Conservation (phyloP, 1,284 basidiomycete genomes). For the Rhizopogon parksii region DNA sequence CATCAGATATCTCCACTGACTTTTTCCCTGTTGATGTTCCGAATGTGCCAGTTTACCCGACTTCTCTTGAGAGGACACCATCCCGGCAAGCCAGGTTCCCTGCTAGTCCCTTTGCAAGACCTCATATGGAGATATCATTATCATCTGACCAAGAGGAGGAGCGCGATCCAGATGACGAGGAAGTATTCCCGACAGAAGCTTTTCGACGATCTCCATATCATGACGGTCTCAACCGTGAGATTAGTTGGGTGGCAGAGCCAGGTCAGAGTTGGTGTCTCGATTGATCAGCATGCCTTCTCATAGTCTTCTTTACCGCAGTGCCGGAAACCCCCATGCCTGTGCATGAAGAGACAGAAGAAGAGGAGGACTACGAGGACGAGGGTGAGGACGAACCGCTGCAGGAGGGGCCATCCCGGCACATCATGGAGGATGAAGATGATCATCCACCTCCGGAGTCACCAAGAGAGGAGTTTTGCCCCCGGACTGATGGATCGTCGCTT, state of each 20-base stretch:
- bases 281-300: conserved; percentile 4
- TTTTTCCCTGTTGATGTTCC: conserved; percentile 32
- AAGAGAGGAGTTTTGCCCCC: conserved; percentile 29
- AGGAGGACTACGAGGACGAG: conserved; percentile 25
- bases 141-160: conserved; percentile 49
- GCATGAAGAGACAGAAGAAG: conserved; percentile 49
- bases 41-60: conserved; percentile 39
- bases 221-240: conserved; percentile 52
- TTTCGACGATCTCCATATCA: conserved; percentile 39
- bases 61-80: conserved; percentile 36
- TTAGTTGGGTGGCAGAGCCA: conserved; percentile 69
- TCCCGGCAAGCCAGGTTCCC: conserved; percentile 54
- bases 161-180: conserved; percentile 41
- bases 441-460: conserved; percentile 37
- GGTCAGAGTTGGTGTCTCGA: conserved; percentile 36
- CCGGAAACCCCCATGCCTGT: conserved; percentile 55
- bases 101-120: conserved; percentile 66
- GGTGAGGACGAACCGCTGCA: conserved; percentile 25
- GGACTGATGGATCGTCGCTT: conserved; percentile 42
- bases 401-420: conserved; percentile 15
- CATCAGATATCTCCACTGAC: conserved; percentile 44
- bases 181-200: conserved; percentile 45
- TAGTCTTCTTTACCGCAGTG: conserved; percentile 28
- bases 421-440: conserved; percentile 33
- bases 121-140: conserved; percentile 48